These are phyloP conservation scores for Claviceps capensis DNA, from an alignment of 2,329 filamentous ascomycete genomes.

Conservation along the genomic window DNA sequence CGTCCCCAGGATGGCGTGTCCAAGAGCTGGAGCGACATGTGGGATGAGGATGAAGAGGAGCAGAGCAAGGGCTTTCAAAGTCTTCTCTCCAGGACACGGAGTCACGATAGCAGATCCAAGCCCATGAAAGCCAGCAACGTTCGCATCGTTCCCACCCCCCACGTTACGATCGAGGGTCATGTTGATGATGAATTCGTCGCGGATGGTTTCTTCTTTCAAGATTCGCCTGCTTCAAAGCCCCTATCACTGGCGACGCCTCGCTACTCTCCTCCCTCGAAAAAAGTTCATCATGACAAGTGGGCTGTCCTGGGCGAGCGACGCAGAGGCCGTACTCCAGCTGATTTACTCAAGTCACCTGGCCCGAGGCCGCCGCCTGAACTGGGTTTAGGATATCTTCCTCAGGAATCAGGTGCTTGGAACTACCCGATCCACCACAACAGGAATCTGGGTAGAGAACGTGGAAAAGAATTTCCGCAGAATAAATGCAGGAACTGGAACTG, in stretches of 20 bases:
- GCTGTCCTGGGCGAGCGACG: constrained; percentile 73
- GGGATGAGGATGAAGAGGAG: constrained; percentile 79
- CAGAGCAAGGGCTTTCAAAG: constrained; percentile 43
- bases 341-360: constrained; percentile 36
- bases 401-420: constrained; percentile 35
- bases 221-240: constrained; percentile 32
- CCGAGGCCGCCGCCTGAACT: constrained; percentile 34
- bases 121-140: constrained; percentile 10
- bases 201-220: constrained; percentile 63
- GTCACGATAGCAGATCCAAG: constrained; percentile 50
- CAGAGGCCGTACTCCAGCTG: constrained; percentile 45
- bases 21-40: constrained; percentile 98
- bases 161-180: constrained; percentile 29
- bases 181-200: constrained; percentile 52
- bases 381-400: constrained; percentile 33
- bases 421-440: constrained; percentile 25
- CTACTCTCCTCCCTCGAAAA: constrained; percentile 56
- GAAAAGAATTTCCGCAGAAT: constrained; percentile 41
- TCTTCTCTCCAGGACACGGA: constrained; percentile 65
- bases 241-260: constrained; percentile 29
- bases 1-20: constrained; percentile 67
- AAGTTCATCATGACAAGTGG: constrained; percentile 66
- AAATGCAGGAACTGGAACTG: constrained; percentile 48
- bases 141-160: constrained; percentile 10
- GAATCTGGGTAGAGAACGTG: constrained; percentile 29